Conservation (phyloP, 768 basidiomycete species). For the Phylloporus scabripes region DNA sequence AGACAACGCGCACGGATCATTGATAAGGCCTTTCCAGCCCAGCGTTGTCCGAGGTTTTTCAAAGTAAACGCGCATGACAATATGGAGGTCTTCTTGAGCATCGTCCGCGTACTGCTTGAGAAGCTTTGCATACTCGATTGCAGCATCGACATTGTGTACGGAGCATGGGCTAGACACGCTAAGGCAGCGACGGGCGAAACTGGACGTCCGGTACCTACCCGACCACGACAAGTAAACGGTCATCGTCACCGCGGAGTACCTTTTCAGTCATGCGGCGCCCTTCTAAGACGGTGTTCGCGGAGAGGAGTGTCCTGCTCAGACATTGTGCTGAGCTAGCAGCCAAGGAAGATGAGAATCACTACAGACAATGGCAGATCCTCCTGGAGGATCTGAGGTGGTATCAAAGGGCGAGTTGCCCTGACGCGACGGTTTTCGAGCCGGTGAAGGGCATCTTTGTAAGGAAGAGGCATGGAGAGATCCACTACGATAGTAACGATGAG, state of each 20-base stretch:
- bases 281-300: slow-evolving; percentile 86
- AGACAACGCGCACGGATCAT: slow-evolving; percentile 58
- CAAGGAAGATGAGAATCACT: not conserved
- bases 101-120: slow-evolving; percentile 75
- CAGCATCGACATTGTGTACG: slow-evolving; percentile 84
- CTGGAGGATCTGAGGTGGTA: slow-evolving; percentile 91
- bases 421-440: slow-evolving; percentile 87
- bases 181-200: slow-evolving; percentile 3
- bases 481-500: slow-evolving; percentile 19
- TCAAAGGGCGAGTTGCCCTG: slow-evolving; percentile 79
- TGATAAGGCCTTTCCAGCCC: slow-evolving; percentile 99
- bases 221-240: slow-evolving; percentile 87
- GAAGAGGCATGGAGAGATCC: slow-evolving; percentile 59
- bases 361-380: slow-evolving; percentile 86
- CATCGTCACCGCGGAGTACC: slow-evolving; percentile 81
- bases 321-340: slow-evolving; percentile 2
- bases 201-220: slow-evolving; percentile 45
- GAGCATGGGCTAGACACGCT: slow-evolving; percentile 72
- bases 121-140: slow-evolving; percentile 79
- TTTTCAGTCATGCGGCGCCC: slow-evolving; percentile 76
- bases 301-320: slow-evolving; percentile 56
- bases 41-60: slow-evolving; percentile 95
- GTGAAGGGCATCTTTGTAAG: slow-evolving; percentile 73
- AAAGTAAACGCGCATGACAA: slow-evolving; percentile 98
- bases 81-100: slow-evolving; percentile 80